These are phyloP conservation scores for Chenopodium quinoa DNA, from an alignment of 148 eudicot genomes.

Conservation along the genomic window DNA sequence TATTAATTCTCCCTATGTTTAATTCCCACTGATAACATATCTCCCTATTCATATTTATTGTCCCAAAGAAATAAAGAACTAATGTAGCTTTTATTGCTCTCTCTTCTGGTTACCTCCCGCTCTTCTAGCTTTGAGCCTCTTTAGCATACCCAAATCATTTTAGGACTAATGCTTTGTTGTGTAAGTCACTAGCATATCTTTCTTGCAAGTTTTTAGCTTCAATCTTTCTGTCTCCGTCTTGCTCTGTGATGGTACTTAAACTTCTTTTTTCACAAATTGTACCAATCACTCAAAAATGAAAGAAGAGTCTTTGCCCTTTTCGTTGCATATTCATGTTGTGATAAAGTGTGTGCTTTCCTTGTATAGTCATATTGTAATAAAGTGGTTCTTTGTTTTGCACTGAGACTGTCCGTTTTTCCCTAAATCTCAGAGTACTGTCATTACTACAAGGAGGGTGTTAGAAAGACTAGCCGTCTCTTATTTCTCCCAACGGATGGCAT, in stretches of 20 bases:
- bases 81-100: no score
- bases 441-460: conserved; percentile 82
- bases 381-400: neutral
- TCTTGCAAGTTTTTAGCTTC: no score
- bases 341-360: neutral
- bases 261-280: neutral
- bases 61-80: no score
- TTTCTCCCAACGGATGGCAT: conserved; percentile 79
- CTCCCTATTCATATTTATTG: neutral
- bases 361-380: neutral
- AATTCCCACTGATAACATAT: neutral
- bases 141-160: no score
- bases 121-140: no score
- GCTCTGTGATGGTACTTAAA: no score
- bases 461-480: conserved; percentile 79
- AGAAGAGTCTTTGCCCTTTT: neutral
- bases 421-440: conserved; percentile 61
- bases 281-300: neutral
- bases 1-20: no score
- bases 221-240: no score
- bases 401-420: neutral
- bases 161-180: no score
- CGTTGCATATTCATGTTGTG: neutral
- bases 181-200: no score
- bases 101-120: no score